Percentiles rank a stretch among this genome's conserved stretches.
Evolutionary conservation across 768 basidiomycete genomes (phyloP).

Genomic region (Russula griseocarnosa): DNA sequence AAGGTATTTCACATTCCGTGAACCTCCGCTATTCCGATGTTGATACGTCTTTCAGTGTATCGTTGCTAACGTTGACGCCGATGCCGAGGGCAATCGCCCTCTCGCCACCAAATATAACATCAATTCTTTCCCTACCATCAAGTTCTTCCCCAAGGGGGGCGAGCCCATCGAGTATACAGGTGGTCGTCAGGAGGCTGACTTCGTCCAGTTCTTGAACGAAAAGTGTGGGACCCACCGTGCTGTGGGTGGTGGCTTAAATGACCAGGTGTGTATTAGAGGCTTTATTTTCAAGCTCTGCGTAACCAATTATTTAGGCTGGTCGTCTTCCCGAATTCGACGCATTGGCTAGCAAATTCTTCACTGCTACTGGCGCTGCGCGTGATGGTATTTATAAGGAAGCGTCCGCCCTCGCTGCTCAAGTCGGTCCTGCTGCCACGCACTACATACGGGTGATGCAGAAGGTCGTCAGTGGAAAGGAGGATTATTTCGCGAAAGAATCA

Average conservation of each 20-base stretch:
- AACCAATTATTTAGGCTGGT: conserved; percentile 57
- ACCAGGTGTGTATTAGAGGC: conserved; percentile 42
- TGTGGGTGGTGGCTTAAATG: conserved; percentile 74
- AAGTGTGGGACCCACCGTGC: conserved; percentile 83
- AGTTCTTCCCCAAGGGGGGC: conserved; percentile 80
- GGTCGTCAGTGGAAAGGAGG: conserved; percentile 61
- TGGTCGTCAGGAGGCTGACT: conserved; percentile 66
- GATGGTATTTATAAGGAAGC: conserved; percentile 66
- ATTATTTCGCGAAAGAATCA: conserved; percentile 81
- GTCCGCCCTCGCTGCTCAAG: conserved; percentile 44
- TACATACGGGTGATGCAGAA: conserved; percentile 93
- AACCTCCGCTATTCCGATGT: conserved; percentile 1
- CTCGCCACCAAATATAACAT: conserved; percentile 71
- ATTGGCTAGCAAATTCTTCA: conserved; percentile 72
- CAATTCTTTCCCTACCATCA: conserved; percentile 85
- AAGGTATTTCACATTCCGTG: conserved; percentile 46
- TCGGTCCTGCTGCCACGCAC: conserved; percentile 58
- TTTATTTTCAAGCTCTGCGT: background rate
- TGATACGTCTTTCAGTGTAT: conserved; percentile 55
- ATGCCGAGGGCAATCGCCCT: conserved; percentile 72
- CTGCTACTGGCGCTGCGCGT: conserved; percentile 52
- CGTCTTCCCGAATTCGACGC: conserved; percentile 72
- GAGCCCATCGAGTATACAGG: conserved; percentile 61
- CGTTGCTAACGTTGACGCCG: conserved; percentile 88
- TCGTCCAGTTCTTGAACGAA: conserved; percentile 77